Base-by-base conservation (phyloP, 2,329 filamentous ascomycete genomes). In the Juglanconis sp. region DNA sequence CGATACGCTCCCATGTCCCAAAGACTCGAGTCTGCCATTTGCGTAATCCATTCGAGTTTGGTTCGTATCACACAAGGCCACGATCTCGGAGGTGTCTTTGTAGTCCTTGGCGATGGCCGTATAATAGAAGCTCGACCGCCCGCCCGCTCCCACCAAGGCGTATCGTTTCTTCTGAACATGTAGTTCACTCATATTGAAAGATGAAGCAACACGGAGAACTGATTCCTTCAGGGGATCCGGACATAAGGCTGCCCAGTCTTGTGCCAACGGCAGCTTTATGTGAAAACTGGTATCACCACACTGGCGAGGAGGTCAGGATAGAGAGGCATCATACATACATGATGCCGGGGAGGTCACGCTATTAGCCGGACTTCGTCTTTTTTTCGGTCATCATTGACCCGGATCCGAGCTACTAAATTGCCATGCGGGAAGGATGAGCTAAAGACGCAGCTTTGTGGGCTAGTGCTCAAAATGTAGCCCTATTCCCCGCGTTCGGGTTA, bases 121-220 rank as follows among this genome's bases (percentile, higher is more conserved):
- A 73, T 86, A 87, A 72, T 83, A 87, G 76, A 87, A 85, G 57
- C 77, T 78, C n/a, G 83, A 80, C 13, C 84, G 80, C 15, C 82
- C 82, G 17, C 84, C 84, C 1, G 81, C 82, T 67, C 84, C 84
- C n/a, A 87, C 77, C 34, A 85, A 71, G 66, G 82, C 83, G 64
- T 86, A 85, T 46, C 74, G 71, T 64, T 79, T 81, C 62, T 65
- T 74, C 15, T 15, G 13, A 1, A 30, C 5, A 4, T 3, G 44
- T 47, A 7, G 13, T 17, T 30, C n/a, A 47, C 13, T 47, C 44
- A 47, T 47, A 2, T 47, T 47, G 44, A 17, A 24, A 4, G 17
- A 24, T 24, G 7, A 24, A 24, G 24, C 24, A 24, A 24, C 24
- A 24, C 24, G 24, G 24, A 24, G 24, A 24, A 24, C 24, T 24